phyloP scores from a whole-genome alignment of 805 yeast species.

The Cyberlindnera saturnus region DNA sequence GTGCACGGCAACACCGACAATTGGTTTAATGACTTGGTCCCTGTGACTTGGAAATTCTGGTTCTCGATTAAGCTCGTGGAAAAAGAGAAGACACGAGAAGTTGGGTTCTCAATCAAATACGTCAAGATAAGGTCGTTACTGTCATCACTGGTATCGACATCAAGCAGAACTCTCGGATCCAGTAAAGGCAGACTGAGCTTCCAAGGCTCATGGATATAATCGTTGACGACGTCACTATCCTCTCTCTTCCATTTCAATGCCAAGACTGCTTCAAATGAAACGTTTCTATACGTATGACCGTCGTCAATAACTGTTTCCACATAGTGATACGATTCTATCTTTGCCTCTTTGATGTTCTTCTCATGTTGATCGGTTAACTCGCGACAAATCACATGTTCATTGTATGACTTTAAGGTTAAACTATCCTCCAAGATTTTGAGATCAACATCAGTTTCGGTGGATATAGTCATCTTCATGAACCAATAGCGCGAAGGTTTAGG shows the following conservation, averaged over 20 bases:
- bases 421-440: slow-evolving; percentile 7
- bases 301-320: slow-evolving; percentile 31
- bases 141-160: slow-evolving; percentile 21
- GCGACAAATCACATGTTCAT: slow-evolving; percentile 30
- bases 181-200: slow-evolving; percentile 53
- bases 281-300: slow-evolving; percentile 34
- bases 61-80: slow-evolving; percentile 39
- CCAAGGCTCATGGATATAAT: slow-evolving; percentile 35
- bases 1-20: slow-evolving; percentile 53
- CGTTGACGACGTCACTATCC: slow-evolving; percentile 20
- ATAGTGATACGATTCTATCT: slow-evolving; percentile 14
- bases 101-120: slow-evolving; percentile 69
- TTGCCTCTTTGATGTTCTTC: slow-evolving; percentile 3
- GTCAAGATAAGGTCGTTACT: slow-evolving; percentile 27
- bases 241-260: slow-evolving; percentile 31
- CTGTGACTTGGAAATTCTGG: slow-evolving; percentile 29
- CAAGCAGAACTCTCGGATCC: slow-evolving; percentile 63
- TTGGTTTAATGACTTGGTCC: slow-evolving; percentile 25
- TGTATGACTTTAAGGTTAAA: slow-evolving; percentile 25
- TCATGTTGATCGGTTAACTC: slow-evolving; percentile 9
- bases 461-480: slow-evolving; percentile 28
- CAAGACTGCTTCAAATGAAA: slow-evolving; percentile 24
- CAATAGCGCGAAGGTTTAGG: slow-evolving; percentile 32
- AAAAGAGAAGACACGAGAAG: slow-evolving; percentile 62
- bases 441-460: slow-evolving; percentile 26